Percentiles rank a stretch among this genome's conserved stretches.
These are phyloP conservation scores for Leccinum subatratum DNA, from an alignment of 1,284 basidiomycete species.

Conservation along the genomic window DNA sequence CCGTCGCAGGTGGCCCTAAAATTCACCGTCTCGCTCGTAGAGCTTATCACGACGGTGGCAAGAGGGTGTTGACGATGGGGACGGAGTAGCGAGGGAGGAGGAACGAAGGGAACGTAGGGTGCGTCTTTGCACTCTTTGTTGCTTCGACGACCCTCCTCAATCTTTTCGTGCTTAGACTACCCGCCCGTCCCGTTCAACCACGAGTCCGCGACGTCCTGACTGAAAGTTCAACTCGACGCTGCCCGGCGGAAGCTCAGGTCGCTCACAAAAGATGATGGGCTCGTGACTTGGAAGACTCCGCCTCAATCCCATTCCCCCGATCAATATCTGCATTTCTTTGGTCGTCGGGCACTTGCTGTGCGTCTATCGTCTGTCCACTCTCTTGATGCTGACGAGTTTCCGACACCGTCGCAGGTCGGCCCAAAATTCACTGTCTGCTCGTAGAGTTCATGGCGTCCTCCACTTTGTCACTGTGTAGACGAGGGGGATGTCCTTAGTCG, in stretches of 20 bases:
- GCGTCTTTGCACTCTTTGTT: not conserved
- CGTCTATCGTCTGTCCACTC: no score
- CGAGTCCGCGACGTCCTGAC: not conserved
- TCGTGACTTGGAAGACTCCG: not conserved
- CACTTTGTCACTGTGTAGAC: conserved; percentile 38
- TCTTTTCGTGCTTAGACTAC: conserved; percentile 39
- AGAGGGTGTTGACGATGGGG: conserved; percentile 51
- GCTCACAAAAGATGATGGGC: no score
- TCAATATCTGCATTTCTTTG: no score
- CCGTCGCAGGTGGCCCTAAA: no score
- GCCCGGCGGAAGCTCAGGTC: no score
- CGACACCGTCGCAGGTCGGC: conserved; percentile 22
- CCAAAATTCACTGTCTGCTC: no score
- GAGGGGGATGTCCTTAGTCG: conserved; percentile 73
- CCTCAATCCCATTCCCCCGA: not conserved
- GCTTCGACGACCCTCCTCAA: not conserved
- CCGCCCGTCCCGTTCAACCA: conserved; percentile 23
- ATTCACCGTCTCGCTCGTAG: no score
- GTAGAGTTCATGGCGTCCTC: no score
- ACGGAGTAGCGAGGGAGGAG: conserved; percentile 54
- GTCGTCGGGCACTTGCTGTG: no score
- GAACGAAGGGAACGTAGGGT: conserved; percentile 58
- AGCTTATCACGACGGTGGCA: no score
- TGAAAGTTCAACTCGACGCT: not conserved
- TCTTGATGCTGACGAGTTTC: conserved; percentile 6